phyloP scores from a whole-genome alignment of 768 basidiomycete species.

The Leccinum rimulosum region DNA sequence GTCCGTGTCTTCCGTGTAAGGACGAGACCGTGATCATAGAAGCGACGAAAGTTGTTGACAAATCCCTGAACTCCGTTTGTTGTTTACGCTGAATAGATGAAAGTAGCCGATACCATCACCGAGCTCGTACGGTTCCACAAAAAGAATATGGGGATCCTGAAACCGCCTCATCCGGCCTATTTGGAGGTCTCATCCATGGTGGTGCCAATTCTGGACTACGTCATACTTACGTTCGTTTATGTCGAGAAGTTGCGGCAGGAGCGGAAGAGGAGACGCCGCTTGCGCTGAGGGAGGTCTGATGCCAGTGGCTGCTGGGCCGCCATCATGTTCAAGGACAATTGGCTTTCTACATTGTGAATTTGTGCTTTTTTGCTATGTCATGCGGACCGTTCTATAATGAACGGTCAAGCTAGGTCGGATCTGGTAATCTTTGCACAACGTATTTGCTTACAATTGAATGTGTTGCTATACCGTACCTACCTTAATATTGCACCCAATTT shows the following conservation, averaged over 20 bases:
- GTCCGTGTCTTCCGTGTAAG: no score
- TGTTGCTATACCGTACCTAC: background rate
- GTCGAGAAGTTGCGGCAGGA: conserved; percentile 18
- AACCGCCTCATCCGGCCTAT: conserved; percentile 21
- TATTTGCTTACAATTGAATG: background rate
- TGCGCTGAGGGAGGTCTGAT: no score
- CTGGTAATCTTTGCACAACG: background rate
- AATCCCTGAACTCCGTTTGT: no score
- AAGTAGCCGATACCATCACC: conserved; percentile 8
- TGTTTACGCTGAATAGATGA: conserved; percentile 15
- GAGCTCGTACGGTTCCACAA: conserved; percentile 25
- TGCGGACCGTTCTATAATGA: no score
- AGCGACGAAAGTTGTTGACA: no score
- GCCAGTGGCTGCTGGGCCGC: no score
- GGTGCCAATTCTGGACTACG: conserved; percentile 22
- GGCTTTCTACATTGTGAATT: no score
- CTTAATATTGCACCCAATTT: background rate
- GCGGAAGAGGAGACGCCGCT: background rate
- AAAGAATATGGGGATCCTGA: conserved; percentile 22
- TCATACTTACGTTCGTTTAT: conserved; percentile 29
- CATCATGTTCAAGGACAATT: no score
- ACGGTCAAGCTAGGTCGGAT: no score
- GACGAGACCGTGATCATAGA: no score
- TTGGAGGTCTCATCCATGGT: conserved; percentile 17
- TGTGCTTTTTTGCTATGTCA: no score